Percentiles rank a stretch among this genome's conserved stretches.
Evolutionary conservation across 805 yeast species (phyloP).

Genomic region (Ogataea salicorniae): DNA sequence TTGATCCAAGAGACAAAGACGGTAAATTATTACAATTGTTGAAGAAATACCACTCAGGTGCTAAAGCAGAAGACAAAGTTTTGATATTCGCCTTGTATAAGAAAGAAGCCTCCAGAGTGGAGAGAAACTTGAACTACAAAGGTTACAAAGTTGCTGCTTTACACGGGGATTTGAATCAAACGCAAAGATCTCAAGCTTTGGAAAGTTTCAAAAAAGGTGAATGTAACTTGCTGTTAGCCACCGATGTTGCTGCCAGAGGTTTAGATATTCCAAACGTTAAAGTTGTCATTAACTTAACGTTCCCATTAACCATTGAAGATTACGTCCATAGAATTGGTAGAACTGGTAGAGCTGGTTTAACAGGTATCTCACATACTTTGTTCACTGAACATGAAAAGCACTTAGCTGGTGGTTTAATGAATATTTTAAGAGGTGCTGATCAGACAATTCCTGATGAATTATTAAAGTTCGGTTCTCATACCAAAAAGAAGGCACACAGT

Average conservation of each 20-base stretch:
- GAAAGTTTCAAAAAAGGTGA: slow-evolving; percentile 79
- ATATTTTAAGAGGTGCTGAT: slow-evolving; percentile 87
- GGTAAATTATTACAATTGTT: slow-evolving; percentile 65
- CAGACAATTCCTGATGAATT: slow-evolving; percentile 95
- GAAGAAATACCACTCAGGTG: slow-evolving; percentile 65
- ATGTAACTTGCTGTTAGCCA: slow-evolving; percentile 76
- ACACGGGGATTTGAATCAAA: slow-evolving; percentile 93
- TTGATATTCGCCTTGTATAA: slow-evolving; percentile 92
- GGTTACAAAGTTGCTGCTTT: slow-evolving; percentile 86
- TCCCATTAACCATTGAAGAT: slow-evolving; percentile 95
- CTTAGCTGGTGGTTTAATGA: slow-evolving; percentile 88
- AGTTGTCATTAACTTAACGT: slow-evolving; percentile 88
- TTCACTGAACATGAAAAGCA: slow-evolving; percentile 97
- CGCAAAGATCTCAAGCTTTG: slow-evolving; percentile 84
- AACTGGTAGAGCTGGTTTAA: slow-evolving; percentile 96
- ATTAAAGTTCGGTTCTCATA: slow-evolving; percentile 93
- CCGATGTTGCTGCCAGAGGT: slow-evolving; percentile 99
- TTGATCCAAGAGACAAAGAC: slow-evolving; percentile 80
- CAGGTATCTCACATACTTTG: slow-evolving; percentile 91
- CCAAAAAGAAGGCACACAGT: slow-evolving; percentile 94
- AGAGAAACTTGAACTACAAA: slow-evolving; percentile 62
- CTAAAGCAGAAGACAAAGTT: slow-evolving; percentile 68
- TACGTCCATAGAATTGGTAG: slow-evolving; percentile 97
- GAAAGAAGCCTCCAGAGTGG: slow-evolving; percentile 93
- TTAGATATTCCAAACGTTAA: slow-evolving; percentile 96